Evolutionary conservation across 768 basidiomycete genomes (phyloP), one percentile per base, ranked within the genome.

Genomic region (Kwoniella sp.): DNA sequence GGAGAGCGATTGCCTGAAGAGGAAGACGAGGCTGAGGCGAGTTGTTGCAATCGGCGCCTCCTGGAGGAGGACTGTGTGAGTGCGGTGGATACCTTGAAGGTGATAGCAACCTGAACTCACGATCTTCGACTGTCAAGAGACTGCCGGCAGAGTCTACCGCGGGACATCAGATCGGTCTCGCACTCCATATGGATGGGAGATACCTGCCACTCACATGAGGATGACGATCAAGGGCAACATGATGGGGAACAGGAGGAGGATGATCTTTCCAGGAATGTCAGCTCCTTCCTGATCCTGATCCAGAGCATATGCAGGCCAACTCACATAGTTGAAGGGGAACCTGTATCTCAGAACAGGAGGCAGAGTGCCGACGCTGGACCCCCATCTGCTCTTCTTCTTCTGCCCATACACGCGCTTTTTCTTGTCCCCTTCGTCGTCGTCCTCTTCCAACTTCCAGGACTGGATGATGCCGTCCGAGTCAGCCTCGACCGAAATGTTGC

Each of bases 251-350:
- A 63, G 26, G 17, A 63, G 38, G 1, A 67, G 31, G 25, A 67
- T 61, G 45, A 63, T 47, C 65, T 67, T 34, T 5, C 9, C 14
- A 38, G 15, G 19, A 6, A 6, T 12, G 31, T 32, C 14, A 19
- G 19, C 34, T 15, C 5, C 14, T 36, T 12, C 19, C 34, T 15
- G 34, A 6, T 36, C 19, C 34, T 14, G 5, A 36, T 14, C 14
- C 15, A 36, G 15, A 19, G 15, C 6, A 36, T 6, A 26, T 59
- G 23, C 53, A 36, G 34, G 34, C 14, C 15, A 36, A 52, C 67
- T 56, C 43, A 69, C 67, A 50, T 61, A 65, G 44, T 69, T 69
- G 57, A 55, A 63, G 1, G 63, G 63, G 28, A 63, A 65, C 10
- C 56, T 49, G 43, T 61, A 63, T 17, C 54, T 33, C 29, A 69